These are phyloP conservation scores for Sphaceloma murrayae DNA, from an alignment of 2,329 filamentous ascomycete species.

Conservation along the genomic window DNA sequence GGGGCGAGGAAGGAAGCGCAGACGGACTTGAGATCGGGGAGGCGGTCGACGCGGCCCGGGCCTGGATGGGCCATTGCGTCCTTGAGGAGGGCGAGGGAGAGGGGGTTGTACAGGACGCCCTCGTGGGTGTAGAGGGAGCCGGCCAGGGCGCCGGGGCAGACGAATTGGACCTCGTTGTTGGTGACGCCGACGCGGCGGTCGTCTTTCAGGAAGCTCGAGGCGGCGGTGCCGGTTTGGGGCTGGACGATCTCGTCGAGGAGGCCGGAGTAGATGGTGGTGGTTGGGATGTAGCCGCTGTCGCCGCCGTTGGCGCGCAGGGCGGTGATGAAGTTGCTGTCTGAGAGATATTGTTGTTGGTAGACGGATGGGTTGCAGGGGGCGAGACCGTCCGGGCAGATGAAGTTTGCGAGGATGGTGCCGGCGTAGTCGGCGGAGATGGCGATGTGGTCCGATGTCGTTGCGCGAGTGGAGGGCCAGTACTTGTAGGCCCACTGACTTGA, in stretches of 20 bases:
- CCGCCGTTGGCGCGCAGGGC: conserved; percentile 38
- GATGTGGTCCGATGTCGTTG: conserved; percentile 41
- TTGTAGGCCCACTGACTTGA: conserved; percentile 50
- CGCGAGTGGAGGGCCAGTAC: conserved; percentile 46
- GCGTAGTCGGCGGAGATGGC: conserved; percentile 46
- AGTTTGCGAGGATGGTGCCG: conserved; percentile 36
- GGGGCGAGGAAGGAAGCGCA: conserved; percentile 33
- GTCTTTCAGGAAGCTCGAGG: conserved; percentile 41
- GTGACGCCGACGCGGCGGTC: conserved; percentile 38
- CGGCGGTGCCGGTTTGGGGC: conserved; percentile 38
- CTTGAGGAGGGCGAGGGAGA: conserved; percentile 37
- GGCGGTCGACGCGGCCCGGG: conserved; percentile 32
- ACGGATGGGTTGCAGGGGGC: conserved; percentile 33
- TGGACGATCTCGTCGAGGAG: conserved; percentile 44
- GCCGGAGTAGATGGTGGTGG: conserved; percentile 44
- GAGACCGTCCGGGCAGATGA: conserved; percentile 25
- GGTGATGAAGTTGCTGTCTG: conserved; percentile 35
- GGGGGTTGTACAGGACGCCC: conserved; percentile 41
- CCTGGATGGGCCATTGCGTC: conserved; percentile 43
- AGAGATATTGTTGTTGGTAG: conserved; percentile 38
- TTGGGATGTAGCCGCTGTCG: conserved; percentile 46
- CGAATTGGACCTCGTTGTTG: conserved; percentile 41
- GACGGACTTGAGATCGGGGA: conserved; percentile 34
- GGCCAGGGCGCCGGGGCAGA: conserved; percentile 34
- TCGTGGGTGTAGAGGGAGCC: conserved; percentile 44